These are phyloP conservation scores for Colletotrichum sp. DNA, from an alignment of 2,329 filamentous ascomycete species.

Conservation along the genomic window DNA sequence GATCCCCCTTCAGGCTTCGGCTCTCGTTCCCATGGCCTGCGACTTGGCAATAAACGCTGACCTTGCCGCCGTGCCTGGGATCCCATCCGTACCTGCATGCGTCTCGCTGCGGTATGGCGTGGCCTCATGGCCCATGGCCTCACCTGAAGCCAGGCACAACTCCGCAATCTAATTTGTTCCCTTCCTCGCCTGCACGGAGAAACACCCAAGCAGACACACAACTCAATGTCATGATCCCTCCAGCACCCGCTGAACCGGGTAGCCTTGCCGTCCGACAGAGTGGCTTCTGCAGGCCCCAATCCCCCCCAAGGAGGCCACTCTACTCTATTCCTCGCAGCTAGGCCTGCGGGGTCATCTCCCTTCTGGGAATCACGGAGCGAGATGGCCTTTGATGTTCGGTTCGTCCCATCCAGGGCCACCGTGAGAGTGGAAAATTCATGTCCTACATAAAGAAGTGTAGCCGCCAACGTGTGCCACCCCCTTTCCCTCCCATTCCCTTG, in stretches of 20 bases:
- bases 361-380: conserved; percentile 2
- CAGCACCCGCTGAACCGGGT: background rate
- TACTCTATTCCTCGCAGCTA: conserved; percentile 22
- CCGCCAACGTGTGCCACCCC: background rate
- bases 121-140: conserved; percentile 12
- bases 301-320: background rate
- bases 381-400: background rate
- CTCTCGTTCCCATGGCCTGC: background rate
- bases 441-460: conserved; percentile 10
- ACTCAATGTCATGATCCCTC: background rate
- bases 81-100: background rate
- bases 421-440: background rate
- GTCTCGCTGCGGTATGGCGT: background rate
- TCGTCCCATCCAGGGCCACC: background rate
- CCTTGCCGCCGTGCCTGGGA: conserved; percentile 5
- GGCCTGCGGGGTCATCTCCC: conserved; percentile 9
- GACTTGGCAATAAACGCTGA: background rate
- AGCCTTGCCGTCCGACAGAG: conserved; percentile 8
- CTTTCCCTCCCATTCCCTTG: background rate
- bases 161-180: conserved; percentile 12
- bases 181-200: background rate
- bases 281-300: background rate
- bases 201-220: background rate
- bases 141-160: conserved; percentile 19
- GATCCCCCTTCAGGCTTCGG: background rate